Evolutionary conservation across 306 rosid species (phyloP).

Genomic region (Pueraria montana): DNA sequence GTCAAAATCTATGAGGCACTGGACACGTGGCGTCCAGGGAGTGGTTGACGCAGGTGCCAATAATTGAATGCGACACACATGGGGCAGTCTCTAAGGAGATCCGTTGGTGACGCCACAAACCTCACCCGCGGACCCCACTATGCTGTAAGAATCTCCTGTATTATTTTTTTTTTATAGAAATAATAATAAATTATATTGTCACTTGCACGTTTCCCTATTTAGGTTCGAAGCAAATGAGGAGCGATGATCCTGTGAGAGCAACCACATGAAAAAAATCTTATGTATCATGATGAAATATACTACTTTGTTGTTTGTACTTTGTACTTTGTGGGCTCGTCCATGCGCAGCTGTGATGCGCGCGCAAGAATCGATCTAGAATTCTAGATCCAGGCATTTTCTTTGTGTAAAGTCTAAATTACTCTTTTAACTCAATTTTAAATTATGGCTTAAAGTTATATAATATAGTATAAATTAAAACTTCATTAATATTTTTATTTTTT

Average conservation of each 20-base stretch:
- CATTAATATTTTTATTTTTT: too few relatives aligned
- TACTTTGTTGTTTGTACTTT: background rate
- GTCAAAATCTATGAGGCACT: background rate
- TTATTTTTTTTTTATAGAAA: background rate
- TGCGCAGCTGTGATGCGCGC: background rate
- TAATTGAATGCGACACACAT: slow-evolving; percentile 30
- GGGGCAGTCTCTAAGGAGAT: slow-evolving; percentile 23
- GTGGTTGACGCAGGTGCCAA: background rate
- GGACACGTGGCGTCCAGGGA: background rate
- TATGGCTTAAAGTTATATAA: too few relatives aligned
- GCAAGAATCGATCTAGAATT: background rate
- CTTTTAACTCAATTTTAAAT: too few relatives aligned
- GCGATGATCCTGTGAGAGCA: background rate
- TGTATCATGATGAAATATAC: slow-evolving; percentile 6
- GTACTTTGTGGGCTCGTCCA: background rate
- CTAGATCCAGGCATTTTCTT: background rate
- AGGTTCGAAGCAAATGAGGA: background rate
- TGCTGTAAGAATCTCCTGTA: background rate
- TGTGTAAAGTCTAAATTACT: background rate
- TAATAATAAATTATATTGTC: background rate
- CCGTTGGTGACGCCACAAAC: slow-evolving; percentile 32
- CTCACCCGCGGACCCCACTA: slow-evolving; percentile 35
- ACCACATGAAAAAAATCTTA: background rate
- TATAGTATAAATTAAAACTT: too few relatives aligned
- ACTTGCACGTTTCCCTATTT: background rate